A percentile compares a stretch with the other conserved stretches of the same genome.
phyloP scores from a whole-genome alignment of 805 yeast genomes.

The Candida schatavii region DNA sequence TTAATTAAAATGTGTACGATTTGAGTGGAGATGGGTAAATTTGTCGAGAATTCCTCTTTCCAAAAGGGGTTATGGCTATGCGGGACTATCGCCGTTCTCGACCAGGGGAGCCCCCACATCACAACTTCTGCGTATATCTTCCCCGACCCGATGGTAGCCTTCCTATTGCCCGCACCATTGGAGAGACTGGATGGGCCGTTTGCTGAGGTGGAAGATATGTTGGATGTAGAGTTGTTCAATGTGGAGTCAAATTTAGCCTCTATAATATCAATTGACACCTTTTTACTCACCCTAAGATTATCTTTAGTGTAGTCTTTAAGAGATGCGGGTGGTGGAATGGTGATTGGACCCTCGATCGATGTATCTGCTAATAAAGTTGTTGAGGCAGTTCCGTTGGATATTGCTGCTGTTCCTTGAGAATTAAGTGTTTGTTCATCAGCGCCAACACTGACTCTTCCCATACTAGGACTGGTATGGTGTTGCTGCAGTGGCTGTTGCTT shows the following conservation, averaged over 20 bases:
- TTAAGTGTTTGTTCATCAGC: neutral
- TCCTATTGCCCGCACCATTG: neutral
- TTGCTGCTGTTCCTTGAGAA: neutral
- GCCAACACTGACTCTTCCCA: too few species aligned
- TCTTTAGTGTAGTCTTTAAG: slow-evolving; percentile 22
- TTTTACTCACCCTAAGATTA: slow-evolving; percentile 52
- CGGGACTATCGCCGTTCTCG: slow-evolving; percentile 65
- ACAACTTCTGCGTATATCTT: slow-evolving; percentile 66
- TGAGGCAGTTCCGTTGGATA: neutral
- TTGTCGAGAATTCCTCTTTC: slow-evolving; percentile 73
- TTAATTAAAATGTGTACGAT: slow-evolving; percentile 50
- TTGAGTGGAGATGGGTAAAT: slow-evolving; percentile 54
- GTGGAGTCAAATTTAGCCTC: slow-evolving; percentile 55
- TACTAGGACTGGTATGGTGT: neutral
- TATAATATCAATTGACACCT: slow-evolving; percentile 53
- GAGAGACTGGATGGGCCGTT: slow-evolving; percentile 3
- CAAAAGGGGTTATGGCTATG: slow-evolving; percentile 63
- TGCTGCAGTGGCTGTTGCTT: too few species aligned
- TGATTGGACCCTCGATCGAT: neutral
- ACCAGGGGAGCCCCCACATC: slow-evolving; percentile 75
- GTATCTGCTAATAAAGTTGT: neutral
- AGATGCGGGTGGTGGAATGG: slow-evolving; percentile 6
- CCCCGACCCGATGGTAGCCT: slow-evolving; percentile 11
- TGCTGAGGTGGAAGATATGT: slow-evolving; percentile 5
- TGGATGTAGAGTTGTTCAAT: neutral